phyloP scores from a whole-genome alignment of 129 eudicot genomes.

The Gnaphalium uliginosum region DNA sequence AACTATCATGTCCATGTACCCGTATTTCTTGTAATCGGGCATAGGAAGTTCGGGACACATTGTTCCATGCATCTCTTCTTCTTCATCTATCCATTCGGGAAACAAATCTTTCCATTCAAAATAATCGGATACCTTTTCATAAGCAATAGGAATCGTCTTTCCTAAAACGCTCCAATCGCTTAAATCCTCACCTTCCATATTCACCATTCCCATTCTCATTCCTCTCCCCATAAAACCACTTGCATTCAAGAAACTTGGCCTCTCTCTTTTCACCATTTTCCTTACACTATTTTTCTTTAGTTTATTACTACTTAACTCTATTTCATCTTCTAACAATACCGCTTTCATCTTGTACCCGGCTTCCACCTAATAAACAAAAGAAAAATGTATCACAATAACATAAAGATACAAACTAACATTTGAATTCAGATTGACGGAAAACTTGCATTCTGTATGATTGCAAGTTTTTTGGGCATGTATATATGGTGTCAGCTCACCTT shows the following conservation, averaged over 20 bases:
- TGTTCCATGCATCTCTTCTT: conserved; percentile 71
- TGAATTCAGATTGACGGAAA: neutral
- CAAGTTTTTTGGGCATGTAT: conserved; percentile 8
- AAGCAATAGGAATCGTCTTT: conserved; percentile 38
- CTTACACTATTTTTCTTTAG: conserved; percentile 14
- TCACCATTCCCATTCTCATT: conserved; percentile 63
- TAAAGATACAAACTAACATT: neutral
- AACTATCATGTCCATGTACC: conserved; percentile 66
- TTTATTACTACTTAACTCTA: conserved; percentile 26
- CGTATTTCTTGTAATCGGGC: conserved; percentile 52
- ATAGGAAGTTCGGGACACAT: conserved; percentile 83
- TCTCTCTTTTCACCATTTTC: conserved; percentile 47
- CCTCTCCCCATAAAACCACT: conserved; percentile 38
- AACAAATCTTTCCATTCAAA: conserved; percentile 80
- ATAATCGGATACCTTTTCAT: conserved; percentile 50
- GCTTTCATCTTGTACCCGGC: conserved; percentile 60
- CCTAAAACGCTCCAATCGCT: conserved; percentile 68
- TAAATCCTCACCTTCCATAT: conserved; percentile 77
- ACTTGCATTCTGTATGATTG: neutral
- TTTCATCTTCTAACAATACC: conserved; percentile 39
- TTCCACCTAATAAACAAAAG: conserved; percentile 41
- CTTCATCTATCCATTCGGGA: conserved; percentile 98
- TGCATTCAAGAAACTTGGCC: conserved; percentile 60
- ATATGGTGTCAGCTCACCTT: conserved; percentile 63
- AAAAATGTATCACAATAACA: neutral